A percentile compares a stretch with the other conserved stretches of the same genome.
Evolutionary conservation across 768 basidiomycete species (phyloP).

Genomic region (Amanita phalloides): DNA sequence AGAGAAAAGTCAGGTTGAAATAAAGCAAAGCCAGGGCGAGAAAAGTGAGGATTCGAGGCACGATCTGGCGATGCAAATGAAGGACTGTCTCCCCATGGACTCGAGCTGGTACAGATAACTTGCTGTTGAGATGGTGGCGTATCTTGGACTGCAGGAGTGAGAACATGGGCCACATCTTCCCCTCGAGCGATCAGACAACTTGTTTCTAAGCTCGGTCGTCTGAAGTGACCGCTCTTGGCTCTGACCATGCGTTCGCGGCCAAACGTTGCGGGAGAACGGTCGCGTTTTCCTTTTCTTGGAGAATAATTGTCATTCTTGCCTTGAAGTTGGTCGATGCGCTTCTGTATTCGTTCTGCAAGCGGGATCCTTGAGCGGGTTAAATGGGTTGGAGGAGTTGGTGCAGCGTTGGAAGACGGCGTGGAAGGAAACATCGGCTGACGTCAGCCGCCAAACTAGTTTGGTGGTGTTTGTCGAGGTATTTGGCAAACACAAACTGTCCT

Average conservation of each 20-base stretch:
- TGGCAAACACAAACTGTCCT: no score
- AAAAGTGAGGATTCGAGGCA: background rate
- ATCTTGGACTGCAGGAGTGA: background rate
- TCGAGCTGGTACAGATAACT: background rate
- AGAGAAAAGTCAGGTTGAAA: background rate
- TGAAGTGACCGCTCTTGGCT: conserved; percentile 3
- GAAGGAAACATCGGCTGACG: background rate
- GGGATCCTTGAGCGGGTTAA: background rate
- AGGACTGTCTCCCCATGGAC: background rate
- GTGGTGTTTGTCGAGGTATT: no score
- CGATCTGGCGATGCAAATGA: background rate
- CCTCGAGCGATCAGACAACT: background rate
- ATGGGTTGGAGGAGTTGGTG: background rate
- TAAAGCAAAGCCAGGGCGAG: background rate
- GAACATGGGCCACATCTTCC: background rate
- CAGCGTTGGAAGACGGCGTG: background rate
- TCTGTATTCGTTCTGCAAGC: background rate
- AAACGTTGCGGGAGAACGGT: background rate
- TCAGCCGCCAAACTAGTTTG: no score
- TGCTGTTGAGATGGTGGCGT: background rate
- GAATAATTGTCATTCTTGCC: background rate
- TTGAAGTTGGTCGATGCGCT: conserved; percentile 2
- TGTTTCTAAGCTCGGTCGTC: conserved; percentile 1
- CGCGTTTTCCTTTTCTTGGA: background rate
- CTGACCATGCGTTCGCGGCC: background rate